A percentile compares a stretch with the other conserved stretches of the same genome.
Conservation (phyloP, 257 asterid genomes). For the Haberlea rhodopensis region DNA sequence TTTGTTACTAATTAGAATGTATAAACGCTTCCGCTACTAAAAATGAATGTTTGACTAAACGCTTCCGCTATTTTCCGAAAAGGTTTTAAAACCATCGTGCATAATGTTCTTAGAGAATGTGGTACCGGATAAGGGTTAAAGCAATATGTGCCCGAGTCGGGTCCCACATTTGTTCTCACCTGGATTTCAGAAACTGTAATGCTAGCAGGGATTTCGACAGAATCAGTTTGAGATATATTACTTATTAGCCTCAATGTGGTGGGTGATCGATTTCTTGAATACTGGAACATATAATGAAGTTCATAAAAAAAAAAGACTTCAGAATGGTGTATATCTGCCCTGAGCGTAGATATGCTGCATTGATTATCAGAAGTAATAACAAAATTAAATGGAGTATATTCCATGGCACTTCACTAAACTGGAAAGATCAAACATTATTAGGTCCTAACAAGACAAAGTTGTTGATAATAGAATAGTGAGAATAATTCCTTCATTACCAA, state of each 20-base stretch:
- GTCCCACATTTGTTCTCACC: too few relatives aligned
- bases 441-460: not conserved
- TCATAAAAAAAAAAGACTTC: too few relatives aligned
- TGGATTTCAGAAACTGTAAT: not conserved
- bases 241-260: not conserved
- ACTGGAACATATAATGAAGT: not conserved
- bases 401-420: not conserved
- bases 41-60: too few relatives aligned
- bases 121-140: too few relatives aligned
- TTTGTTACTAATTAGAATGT: too few relatives aligned
- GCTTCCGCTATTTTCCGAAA: too few relatives aligned
- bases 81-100: too few relatives aligned
- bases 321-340: not conserved
- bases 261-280: not conserved
- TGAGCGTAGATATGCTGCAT: not conserved
- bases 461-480: not conserved
- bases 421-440: not conserved
- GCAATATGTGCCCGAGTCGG: too few relatives aligned
- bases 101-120: too few relatives aligned
- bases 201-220: not conserved
- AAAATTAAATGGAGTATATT: too few relatives aligned
- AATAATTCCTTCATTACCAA: not conserved
- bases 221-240: not conserved
- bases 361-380: not conserved
- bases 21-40: too few relatives aligned